Base-by-base conservation (phyloP, 768 basidiomycete genomes). In the Mycena sanguinolenta region DNA sequence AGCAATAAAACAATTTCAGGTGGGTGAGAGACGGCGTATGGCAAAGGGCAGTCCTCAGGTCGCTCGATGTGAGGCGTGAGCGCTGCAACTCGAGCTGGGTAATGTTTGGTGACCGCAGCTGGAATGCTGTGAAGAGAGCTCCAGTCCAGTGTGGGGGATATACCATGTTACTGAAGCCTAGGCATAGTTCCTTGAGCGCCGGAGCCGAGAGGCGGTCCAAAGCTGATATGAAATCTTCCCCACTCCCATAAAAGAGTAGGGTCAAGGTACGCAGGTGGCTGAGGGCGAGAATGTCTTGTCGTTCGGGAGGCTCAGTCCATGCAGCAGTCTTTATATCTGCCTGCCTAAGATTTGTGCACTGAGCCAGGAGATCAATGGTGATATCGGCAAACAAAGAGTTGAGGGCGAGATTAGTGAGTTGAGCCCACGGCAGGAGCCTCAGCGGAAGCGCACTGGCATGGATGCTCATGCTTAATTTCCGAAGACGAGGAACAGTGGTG, bases 21-120 rank as follows among this genome's bases (percentile, higher is more conserved):
- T 30, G 39, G 3, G 58, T 59, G 4, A 59, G 25, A 19, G 27
- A 44, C 27, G 42, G 58, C 28, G 39, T 8, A 10, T 59, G 58
- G 58, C 14, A 19, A 6, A 59, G 16, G 38, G 28, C 58, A 9
- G 39, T 17, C 14, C 12, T 27, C 14, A 59, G 58, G 25, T 59
- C 39, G 28, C 44, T 4, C 27, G 58, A 44, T 13, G 39, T 30
- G 27, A 59, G 25, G 17, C 19, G 3, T 9, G 39, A 28, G 12
- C 6, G 44, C 14, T 4, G 16, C 25, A 59, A 28, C 9, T 39
- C 38, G 58, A 59, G 58, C 27, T 30, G 25, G 58, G 58, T 59
- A 30, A 59, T 44, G 39, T 59, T 42, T 42, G 58, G 58, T 23
- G 58, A 28, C 17, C 58, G 58, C 25, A 28, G 58, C 58, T 42